phyloP scores from a whole-genome alignment of 140 eudicot species.

The Oenanthe javanica region DNA sequence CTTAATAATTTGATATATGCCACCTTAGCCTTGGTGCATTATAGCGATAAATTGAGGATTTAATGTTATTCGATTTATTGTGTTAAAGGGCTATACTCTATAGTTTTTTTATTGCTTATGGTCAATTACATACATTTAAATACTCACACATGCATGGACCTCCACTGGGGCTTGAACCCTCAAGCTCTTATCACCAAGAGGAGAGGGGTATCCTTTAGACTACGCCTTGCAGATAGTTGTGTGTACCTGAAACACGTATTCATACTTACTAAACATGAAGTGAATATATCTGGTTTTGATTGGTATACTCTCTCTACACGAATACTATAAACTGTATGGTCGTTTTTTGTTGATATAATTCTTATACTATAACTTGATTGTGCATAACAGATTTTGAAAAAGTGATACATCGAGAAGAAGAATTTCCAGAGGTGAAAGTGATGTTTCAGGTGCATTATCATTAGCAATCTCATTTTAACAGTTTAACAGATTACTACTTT shows the following conservation, averaged over 20 bases:
- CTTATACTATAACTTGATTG: conserved; percentile 8
- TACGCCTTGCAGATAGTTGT: conserved; percentile 1
- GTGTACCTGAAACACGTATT: neutral
- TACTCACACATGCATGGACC: neutral
- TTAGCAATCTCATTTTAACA: conserved; percentile 7
- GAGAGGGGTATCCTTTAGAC: neutral
- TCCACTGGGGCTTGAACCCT: neutral
- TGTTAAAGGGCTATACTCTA: neutral
- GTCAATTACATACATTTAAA: neutral
- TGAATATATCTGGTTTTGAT: neutral
- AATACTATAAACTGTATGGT: neutral
- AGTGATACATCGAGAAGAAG: conserved; percentile 58
- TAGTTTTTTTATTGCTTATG: neutral
- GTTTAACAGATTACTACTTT: neutral
- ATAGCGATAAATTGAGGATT: neutral
- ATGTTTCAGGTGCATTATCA: conserved; percentile 54
- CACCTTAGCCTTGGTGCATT: neutral
- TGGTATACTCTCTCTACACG: conserved; percentile 2
- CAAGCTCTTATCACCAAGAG: neutral
- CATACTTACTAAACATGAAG: neutral
- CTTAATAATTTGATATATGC: neutral
- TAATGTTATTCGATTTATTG: neutral
- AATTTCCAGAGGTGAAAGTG: conserved; percentile 79
- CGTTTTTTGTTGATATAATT: neutral
- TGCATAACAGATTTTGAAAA: conserved; percentile 32